Evolutionary conservation across 495 filamentous ascomycete genomes (phyloP), one percentile per base, ranked within the genome.

Genomic region (Aspergillus sclerotiicarbonarius): DNA sequence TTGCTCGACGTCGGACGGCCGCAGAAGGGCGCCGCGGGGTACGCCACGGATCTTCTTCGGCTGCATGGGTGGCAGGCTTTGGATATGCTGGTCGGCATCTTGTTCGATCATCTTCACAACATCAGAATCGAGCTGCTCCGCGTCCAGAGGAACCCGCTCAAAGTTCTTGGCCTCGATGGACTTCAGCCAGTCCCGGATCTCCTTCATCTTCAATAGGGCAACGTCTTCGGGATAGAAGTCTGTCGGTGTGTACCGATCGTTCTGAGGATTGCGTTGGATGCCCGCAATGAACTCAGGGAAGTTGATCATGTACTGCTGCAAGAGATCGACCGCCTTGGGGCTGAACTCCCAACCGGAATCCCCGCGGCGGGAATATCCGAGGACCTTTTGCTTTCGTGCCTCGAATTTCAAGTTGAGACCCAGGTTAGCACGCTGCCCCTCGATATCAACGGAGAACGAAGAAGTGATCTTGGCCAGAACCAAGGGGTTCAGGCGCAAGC

Each of bases 371-470:
- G 93, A 96, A 69, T 97, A 99, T 6, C 95, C 95, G 15, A 98
- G 79, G 6, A 99, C 95, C 71, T 99, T 99, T 54, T 91, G 84
- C 73, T 97, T 95, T 72, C 87, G 91, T 0, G 87, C 88, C 70
- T 99, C 93, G 56, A 98, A 98, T 68, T 99, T 99, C 57, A 99
- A 77, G 67, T 98, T 99, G 41, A 99, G 78, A 8, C 95, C 95
- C 13, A 99, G 76, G 63, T 99, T 98, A 41, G 95, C 81, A 46
- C 87, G 83, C 49, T 85, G 81, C 3, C 89, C 90, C 20, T 88
- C 82, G 4, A 93, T 86, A 44, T 84, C 81, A 52, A 98, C 91
- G 37, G 84, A 87, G 72, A 96, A 98, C 0, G 92, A 89, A 0
- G 93, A 94, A 0, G 94, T 98, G 58, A 99, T 90, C 77, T 96